These are phyloP conservation scores for Aspergillus affinis DNA, from an alignment of 495 filamentous ascomycete species.

Conservation along the genomic window DNA sequence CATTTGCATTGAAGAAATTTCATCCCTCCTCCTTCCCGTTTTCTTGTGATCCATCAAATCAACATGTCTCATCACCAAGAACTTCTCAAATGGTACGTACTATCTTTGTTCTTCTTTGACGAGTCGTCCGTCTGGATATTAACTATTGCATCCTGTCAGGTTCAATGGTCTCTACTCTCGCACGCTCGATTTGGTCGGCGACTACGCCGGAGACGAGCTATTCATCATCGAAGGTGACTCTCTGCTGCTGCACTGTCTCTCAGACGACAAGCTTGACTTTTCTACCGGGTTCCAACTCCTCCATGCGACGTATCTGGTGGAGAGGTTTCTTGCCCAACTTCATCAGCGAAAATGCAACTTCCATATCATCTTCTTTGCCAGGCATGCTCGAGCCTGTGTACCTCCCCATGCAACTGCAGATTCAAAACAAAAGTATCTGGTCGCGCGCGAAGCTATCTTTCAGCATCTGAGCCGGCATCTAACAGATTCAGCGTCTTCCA, in stretches of 20 bases:
- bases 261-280: constrained; percentile 61
- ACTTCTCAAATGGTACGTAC: background rate
- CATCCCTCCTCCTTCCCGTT: no score
- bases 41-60: background rate
- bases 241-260: constrained; percentile 60
- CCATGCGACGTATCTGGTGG: constrained; percentile 67
- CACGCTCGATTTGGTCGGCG: constrained; percentile 48
- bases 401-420: background rate
- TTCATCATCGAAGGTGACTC: constrained; percentile 77
- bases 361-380: constrained; percentile 66
- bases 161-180: constrained; percentile 20
- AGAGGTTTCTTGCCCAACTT: constrained; percentile 60
- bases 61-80: background rate
- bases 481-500: constrained; percentile 21
- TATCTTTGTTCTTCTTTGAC: background rate
- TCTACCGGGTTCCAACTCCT: constrained; percentile 66
- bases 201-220: constrained; percentile 70
- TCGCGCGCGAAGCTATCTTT: constrained; percentile 62
- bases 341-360: constrained; percentile 63
- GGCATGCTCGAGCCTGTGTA: constrained; percentile 21
- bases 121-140: background rate
- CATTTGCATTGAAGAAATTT: no score
- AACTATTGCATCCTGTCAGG: constrained; percentile 7
- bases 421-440: constrained; percentile 48
- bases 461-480: constrained; percentile 54